phyloP scores from a whole-genome alignment of 495 filamentous ascomycete species.

The Daldinia bambusicola region DNA sequence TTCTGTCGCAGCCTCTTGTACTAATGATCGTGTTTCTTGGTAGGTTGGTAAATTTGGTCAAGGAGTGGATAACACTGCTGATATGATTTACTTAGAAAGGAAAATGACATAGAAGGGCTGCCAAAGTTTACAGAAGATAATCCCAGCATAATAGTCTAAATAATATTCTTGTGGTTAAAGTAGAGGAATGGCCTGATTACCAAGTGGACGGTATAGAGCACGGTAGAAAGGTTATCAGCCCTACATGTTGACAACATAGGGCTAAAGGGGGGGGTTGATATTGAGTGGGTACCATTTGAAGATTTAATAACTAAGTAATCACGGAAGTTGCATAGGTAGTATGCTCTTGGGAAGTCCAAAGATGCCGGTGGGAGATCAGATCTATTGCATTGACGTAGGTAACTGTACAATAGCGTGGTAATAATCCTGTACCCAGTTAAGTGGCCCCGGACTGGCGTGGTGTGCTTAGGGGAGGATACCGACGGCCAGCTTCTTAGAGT shows the following conservation, averaged over 20 bases:
- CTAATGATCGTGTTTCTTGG: slow-evolving; percentile 6
- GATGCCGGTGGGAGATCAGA: slow-evolving; percentile 21
- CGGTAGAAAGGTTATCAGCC: slow-evolving; percentile 3
- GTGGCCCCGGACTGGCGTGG: slow-evolving; percentile 19
- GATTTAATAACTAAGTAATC: slow-evolving; percentile 27
- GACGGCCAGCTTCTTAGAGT: slow-evolving; percentile 22
- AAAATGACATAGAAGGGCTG: background rate
- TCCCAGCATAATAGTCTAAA: background rate
- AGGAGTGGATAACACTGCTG: background rate
- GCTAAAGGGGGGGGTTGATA: slow-evolving; percentile 16
- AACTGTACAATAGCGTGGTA: slow-evolving; percentile 24
- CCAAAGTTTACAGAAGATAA: slow-evolving; percentile 1
- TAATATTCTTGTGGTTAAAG: slow-evolving; percentile 1
- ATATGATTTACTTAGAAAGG: background rate
- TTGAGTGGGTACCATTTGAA: slow-evolving; percentile 25
- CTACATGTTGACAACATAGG: slow-evolving; percentile 5
- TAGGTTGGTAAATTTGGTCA: background rate
- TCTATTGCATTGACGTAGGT: slow-evolving; percentile 35
- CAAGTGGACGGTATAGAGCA: background rate
- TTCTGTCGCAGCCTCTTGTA: slow-evolving; percentile 10
- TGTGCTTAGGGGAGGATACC: slow-evolving; percentile 14
- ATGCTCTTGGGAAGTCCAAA: slow-evolving; percentile 8
- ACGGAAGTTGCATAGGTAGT: slow-evolving; percentile 9
- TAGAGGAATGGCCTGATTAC: background rate
- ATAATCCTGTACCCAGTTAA: slow-evolving; percentile 1